Percentiles rank a stretch among this genome's conserved stretches.
Evolutionary conservation across 2,329 filamentous ascomycete genomes (phyloP).

Genomic region (Ceratocystis harringtonii): DNA sequence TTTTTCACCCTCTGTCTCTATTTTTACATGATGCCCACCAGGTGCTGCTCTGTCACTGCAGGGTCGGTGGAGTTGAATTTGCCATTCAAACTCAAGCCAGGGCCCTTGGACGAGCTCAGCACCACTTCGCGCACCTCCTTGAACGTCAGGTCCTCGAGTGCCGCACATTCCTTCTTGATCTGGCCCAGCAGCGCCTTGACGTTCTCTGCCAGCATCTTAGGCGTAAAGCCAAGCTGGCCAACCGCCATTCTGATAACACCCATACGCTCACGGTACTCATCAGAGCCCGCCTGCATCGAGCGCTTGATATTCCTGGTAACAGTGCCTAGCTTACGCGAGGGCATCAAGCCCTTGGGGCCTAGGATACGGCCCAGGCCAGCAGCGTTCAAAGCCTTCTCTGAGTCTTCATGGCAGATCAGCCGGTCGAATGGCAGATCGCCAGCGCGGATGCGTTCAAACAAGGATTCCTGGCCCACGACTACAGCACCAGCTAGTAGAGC

Average conservation of each 20-base stretch:
- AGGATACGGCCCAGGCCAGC: conserved; percentile 65
- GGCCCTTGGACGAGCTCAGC: conserved; percentile 72
- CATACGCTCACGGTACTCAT: conserved; percentile 70
- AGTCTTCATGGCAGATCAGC: conserved; percentile 71
- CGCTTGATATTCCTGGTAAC: conserved; percentile 65
- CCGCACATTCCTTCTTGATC: conserved; percentile 62
- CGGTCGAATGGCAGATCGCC: conserved; percentile 78
- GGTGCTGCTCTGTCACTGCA: conserved; percentile 35
- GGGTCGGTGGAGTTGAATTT: conserved; percentile 52
- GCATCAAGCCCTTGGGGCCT: conserved; percentile 86
- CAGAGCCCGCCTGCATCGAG: conserved; percentile 66
- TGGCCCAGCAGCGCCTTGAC: conserved; percentile 60
- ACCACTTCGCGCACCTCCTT: conserved; percentile 47
- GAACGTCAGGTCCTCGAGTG: conserved; percentile 44
- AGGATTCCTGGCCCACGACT: conserved; percentile 67
- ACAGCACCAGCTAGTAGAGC: conserved; percentile 66
- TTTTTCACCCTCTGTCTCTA: conserved; percentile 6
- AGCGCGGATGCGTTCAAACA: conserved; percentile 62
- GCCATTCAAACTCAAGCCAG: conserved; percentile 75
- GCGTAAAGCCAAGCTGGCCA: conserved; percentile 77
- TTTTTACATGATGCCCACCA: conserved; percentile 40
- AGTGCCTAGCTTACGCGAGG: conserved; percentile 72
- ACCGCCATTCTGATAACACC: conserved; percentile 82
- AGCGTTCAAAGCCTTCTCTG: conserved; percentile 64
- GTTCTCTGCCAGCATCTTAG: conserved; percentile 73